Evolutionary conservation across 2,329 filamentous ascomycete species (phyloP), one percentile per base, ranked within the genome.

Genomic region (Fusarium austroafricanum): DNA sequence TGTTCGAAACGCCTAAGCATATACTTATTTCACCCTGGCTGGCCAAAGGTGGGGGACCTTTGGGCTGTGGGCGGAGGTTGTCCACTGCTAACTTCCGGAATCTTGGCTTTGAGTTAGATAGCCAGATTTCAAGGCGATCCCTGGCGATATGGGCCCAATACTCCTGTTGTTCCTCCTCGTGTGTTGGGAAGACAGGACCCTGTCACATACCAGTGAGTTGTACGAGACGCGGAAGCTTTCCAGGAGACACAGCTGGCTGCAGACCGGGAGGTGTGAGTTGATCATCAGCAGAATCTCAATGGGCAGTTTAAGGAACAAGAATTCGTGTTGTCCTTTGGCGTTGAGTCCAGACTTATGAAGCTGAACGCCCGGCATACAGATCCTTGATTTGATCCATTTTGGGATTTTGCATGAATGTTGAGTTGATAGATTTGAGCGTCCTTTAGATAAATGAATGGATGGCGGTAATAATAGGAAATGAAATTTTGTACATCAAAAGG

Each of bases 91-190:
- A 15, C 7, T 5, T 14, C 14, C 29, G 26, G 29, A 62, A 20
- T n/a, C 26, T 26, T 26, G 38, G 35, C 1, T 10, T 20, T 15
- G 9, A 3, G 3, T 11, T 23, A 10, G 18, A 9, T 20, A 65
- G n/a, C 65, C 59, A 68, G 6, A 12, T 17, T 37, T 49, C 33
- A 33, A 53, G 54, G 6, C 20, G 17, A 3, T 68, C 31, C 11
- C 35, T 33, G 23, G 18, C 20, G n/a, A 60, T 9, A 17, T 39
- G 3, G 8, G n/a, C n/a, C 18, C 39, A 18, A 5, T 57, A 50
- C 6, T 29, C 20, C 8, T 38, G 3, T 10, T 23, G 15, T 2
- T 53, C n/a, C 9, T n/a, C 11, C 15, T 8, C 10, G 10, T 8
- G 0, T 9, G 11, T 1, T 5, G 5, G 17, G 17, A 12, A 23